Percentiles rank a stretch among this genome's conserved stretches.
These are phyloP conservation scores for Quercus lobata DNA, from an alignment of 331 rosid genomes.

Conservation along the genomic window DNA sequence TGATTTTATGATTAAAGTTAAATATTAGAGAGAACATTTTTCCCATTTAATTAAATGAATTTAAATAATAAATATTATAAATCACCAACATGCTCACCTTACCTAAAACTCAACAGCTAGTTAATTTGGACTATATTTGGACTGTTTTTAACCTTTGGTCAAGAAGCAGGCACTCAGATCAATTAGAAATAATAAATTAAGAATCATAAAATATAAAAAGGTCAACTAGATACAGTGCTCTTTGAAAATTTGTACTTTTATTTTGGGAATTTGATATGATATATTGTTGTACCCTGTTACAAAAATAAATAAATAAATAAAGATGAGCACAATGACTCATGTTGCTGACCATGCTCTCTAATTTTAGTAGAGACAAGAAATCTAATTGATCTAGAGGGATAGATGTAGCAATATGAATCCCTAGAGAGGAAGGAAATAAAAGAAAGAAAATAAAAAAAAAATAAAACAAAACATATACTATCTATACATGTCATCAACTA, in stretches of 20 bases:
- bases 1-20: too few species aligned
- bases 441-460: background rate
- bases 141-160: too few species aligned
- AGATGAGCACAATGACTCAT: background rate
- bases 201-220: background rate
- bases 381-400: background rate
- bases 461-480: background rate
- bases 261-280: background rate
- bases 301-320: background rate
- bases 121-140: too few species aligned
- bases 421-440: background rate
- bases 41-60: too few species aligned
- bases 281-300: background rate
- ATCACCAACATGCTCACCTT: background rate
- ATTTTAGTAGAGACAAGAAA: background rate
- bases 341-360: background rate
- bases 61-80: too few species aligned
- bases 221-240: background rate
- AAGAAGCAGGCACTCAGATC: background rate
- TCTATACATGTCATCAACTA: slow-evolving; percentile 20
- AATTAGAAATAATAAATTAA: background rate
- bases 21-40: too few species aligned
- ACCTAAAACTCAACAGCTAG: background rate
- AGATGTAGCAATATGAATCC: background rate
- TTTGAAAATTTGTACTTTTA: background rate